A percentile compares a stretch with the other conserved stretches of the same genome.
phyloP scores from a whole-genome alignment of 352 stramenopile species.

The Pythium insidiosum region DNA sequence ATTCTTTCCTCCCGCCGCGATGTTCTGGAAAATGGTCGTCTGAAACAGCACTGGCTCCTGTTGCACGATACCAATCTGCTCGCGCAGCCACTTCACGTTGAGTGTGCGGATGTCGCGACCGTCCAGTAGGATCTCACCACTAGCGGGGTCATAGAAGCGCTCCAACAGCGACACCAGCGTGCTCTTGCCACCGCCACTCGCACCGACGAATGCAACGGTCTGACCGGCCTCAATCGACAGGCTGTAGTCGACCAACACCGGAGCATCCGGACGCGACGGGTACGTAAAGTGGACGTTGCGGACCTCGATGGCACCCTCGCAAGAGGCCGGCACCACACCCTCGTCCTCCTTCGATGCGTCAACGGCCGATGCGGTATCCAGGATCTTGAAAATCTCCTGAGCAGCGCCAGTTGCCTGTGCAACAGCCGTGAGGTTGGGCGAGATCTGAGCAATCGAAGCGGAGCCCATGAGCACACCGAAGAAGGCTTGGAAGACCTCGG shows the following conservation, averaged over 20 bases:
- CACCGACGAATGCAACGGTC: conserved; percentile 11
- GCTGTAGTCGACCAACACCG: conserved; percentile 57
- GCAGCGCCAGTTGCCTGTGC: conserved; percentile 36
- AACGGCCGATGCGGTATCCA: conserved; percentile 39
- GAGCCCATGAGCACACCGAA: conserved; percentile 45
- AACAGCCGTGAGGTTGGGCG: conserved; percentile 40
- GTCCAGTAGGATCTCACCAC: conserved; percentile 57
- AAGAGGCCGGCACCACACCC: conserved; percentile 14
- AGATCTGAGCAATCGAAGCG: conserved; percentile 33
- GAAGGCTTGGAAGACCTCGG: conserved; percentile 39
- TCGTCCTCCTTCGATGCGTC: conserved; percentile 24
- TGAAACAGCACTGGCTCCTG: conserved; percentile 80
- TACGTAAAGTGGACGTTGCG: conserved; percentile 18
- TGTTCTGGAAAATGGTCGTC: conserved; percentile 74
- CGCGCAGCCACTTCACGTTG: conserved; percentile 32
- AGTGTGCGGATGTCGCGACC: conserved; percentile 44
- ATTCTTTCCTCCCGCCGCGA: conserved; percentile 23
- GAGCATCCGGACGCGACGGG: conserved; percentile 28
- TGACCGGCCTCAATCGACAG: conserved; percentile 42
- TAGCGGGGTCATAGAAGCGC: conserved; percentile 72
- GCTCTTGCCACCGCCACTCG: conserved; percentile 7
- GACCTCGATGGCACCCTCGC: conserved; percentile 27
- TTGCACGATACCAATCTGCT: conserved; percentile 27
- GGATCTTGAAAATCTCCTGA: conserved; percentile 34
- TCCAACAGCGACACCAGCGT: conserved; percentile 34